These are phyloP conservation scores for Trametes coccinea DNA, from an alignment of 768 basidiomycete genomes.

Conservation along the genomic window DNA sequence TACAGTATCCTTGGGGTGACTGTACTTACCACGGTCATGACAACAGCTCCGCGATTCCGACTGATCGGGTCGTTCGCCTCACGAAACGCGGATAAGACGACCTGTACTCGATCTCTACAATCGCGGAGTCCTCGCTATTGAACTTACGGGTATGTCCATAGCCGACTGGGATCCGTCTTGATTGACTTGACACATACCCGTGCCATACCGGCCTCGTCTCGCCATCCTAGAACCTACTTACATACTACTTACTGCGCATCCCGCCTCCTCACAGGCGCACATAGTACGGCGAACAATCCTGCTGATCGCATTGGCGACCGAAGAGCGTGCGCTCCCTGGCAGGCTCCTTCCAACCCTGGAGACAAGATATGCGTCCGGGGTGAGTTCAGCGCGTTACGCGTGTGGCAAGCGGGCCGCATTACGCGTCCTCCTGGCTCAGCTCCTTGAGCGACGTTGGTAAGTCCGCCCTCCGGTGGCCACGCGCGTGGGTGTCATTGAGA, in stretches of 20 bases:
- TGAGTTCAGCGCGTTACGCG: background rate
- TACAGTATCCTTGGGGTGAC: no score
- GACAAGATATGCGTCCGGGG: background rate
- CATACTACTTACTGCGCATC: background rate
- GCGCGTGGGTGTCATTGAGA: background rate
- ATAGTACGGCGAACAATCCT: no score
- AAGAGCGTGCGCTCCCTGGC: background rate
- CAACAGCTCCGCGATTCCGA: no score
- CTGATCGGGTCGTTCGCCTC: no score
- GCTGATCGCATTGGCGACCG: no score
- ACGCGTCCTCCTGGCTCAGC: background rate
- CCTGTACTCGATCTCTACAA: no score
- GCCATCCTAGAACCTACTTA: no score
- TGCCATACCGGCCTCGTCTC: background rate
- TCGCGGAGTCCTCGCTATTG: background rate
- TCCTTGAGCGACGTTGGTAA: background rate
- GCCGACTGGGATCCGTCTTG: background rate
- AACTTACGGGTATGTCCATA: background rate
- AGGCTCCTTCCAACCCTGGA: background rate
- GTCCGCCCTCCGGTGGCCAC: background rate
- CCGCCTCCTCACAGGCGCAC: background rate
- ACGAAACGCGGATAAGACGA: no score
- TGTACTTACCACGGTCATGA: no score
- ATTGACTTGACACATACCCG: constrained; percentile 2
- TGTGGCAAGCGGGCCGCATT: background rate